Evolutionary conservation across 495 filamentous ascomycete species (phyloP), one percentile per base, ranked within the genome.

Genomic region (Hypoxylon intermedium): DNA sequence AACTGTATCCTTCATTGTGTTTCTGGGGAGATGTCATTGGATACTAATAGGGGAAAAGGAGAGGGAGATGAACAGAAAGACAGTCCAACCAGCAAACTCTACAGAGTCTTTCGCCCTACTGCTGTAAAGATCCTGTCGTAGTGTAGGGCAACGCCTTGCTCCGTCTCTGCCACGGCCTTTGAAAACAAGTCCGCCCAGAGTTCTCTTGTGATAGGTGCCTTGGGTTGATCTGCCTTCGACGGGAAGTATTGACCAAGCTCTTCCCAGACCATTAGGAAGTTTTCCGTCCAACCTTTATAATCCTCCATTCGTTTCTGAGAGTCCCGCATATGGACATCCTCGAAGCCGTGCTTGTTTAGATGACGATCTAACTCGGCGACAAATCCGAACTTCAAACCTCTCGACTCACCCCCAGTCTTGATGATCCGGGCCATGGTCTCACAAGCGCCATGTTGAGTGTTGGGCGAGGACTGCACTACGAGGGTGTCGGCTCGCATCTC

Each of bases 211-310:
- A 51, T 51, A 1, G 47, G 47, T 24, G 47, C 47, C 26, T 51
- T 1, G 9, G 47, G 47, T 3, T 20, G 30, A 5, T 19, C 21
- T n/a, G 18, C 23, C n/a, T 21, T 28, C n/a, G 31, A 37, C 23
- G 47, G 47, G 16, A 51, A 51, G 11, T 37, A 51, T 19, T 16
- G 9, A 21, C 19, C 16, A 21, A 51, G 24, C 6, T 51, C 47
- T 15, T 51, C 47, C 47, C 18, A 38, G 11, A 51, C 47, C 47
- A 36, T 34, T 30, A 51, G 16, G 30, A 19, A 51, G 23, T 51
- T 30, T 37, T 51, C 47, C 15, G 47, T 51, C 47, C 47, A 51
- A 9, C 11, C 47, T 30, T 51, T 51, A 12, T 37, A 15, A 9
- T 51, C 47, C 12, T 33, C 30, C 31, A 20, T 51, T 6, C 47